Conservation (phyloP, 768 basidiomycete species). For the Tricholoma matsutake region DNA sequence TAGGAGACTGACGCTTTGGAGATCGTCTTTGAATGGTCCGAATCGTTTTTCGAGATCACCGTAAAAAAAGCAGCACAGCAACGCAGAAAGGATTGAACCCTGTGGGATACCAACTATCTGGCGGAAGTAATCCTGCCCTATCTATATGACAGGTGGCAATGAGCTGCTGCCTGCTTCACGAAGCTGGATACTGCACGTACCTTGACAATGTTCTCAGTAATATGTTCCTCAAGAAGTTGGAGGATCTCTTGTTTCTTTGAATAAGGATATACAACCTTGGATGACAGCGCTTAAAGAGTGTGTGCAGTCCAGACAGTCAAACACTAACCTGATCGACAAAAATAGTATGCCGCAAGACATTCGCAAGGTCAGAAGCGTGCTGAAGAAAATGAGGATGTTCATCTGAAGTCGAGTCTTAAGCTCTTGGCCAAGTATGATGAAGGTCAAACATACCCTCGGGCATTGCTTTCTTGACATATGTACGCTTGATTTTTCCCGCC, state of each 20-base stretch:
- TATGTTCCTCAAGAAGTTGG: conserved; percentile 81
- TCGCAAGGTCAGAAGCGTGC: conserved; percentile 66
- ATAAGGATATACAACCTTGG: conserved; percentile 46
- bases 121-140: conserved; percentile 75
- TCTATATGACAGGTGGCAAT: conserved; percentile 42
- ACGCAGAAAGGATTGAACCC: conserved; percentile 89
- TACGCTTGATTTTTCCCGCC: conserved; percentile 54
- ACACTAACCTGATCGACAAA: conserved; percentile 76
- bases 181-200: conserved; percentile 31
- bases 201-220: conserved; percentile 91
- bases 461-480: conserved; percentile 56
- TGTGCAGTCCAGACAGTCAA: background rate
- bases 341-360: conserved; percentile 66
- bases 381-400: conserved; percentile 74
- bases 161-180: background rate
- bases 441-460: conserved; percentile 51
- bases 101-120: conserved; percentile 97
- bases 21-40: conserved; percentile 50
- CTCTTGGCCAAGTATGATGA: background rate
- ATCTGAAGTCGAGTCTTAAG: conserved; percentile 38
- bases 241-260: conserved; percentile 60
- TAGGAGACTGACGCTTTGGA: conserved; percentile 53
- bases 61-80: conserved; percentile 95
- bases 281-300: background rate
- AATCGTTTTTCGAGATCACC: conserved; percentile 78